These are phyloP conservation scores for Botrytis tulipae DNA, from an alignment of 2,329 filamentous ascomycete genomes.

Conservation along the genomic window DNA sequence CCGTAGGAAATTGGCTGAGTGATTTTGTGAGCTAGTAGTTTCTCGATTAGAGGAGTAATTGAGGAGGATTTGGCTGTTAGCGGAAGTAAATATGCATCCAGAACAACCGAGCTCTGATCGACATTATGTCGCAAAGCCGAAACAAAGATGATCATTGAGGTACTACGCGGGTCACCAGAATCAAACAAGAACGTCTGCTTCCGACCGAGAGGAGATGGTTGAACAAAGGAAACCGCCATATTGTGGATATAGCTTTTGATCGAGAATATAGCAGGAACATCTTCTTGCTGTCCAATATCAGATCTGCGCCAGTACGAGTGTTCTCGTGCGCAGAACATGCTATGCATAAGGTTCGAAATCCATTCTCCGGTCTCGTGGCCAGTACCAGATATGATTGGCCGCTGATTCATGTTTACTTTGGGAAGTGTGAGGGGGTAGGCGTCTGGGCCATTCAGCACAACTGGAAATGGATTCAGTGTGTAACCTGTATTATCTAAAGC, in stretches of 20 bases:
- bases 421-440: slow-evolving; percentile 1
- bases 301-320: neutral
- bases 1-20: neutral
- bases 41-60: neutral
- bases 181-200: neutral
- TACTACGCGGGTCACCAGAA: neutral
- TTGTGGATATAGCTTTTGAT: no score
- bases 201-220: neutral
- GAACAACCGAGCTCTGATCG: slow-evolving; percentile 21
- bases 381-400: neutral
- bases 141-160: slow-evolving; percentile 14
- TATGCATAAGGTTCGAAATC: neutral
- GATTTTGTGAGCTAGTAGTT: neutral
- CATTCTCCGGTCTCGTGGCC: neutral
- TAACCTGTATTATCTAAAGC: neutral
- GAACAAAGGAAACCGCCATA: neutral
- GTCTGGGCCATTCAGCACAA: neutral
- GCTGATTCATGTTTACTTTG: neutral
- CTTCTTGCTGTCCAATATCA: no score
- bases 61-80: neutral
- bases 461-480: neutral
- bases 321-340: neutral
- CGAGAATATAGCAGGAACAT: neutral
- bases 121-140: slow-evolving; percentile 18
- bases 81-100: slow-evolving; percentile 22